A percentile compares a stretch with the other conserved stretches of the same genome.
These are phyloP conservation scores for Rubia peregrina DNA, from an alignment of 305 asterid species.

Conservation along the genomic window DNA sequence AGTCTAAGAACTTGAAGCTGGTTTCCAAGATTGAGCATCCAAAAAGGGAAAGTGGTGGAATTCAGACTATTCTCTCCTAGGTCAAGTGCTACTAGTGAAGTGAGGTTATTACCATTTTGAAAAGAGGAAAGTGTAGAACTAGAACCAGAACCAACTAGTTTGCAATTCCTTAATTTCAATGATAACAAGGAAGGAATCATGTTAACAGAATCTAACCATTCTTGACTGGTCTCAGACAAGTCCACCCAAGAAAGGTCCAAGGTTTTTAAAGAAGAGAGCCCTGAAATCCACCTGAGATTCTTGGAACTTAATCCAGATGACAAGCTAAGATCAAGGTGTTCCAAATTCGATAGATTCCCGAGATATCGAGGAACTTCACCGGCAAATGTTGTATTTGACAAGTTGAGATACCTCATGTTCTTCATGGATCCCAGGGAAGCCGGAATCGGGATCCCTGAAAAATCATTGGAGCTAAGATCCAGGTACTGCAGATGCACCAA, in stretches of 20 bases:
- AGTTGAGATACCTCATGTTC: background rate
- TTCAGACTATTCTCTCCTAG: background rate
- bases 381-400: background rate
- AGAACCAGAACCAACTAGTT: background rate
- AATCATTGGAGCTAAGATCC: background rate
- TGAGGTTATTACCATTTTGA: background rate
- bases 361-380: constrained; percentile 1
- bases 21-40: background rate
- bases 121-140: background rate
- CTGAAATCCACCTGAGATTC: background rate
- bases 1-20: background rate
- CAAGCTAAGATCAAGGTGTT: background rate
- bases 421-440: background rate
- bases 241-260: background rate
- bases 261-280: background rate
- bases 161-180: background rate
- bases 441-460: background rate
- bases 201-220: background rate
- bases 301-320: background rate
- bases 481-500: constrained; percentile 1
- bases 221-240: background rate
- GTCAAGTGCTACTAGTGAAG: background rate
- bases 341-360: background rate
- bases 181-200: constrained; percentile 7
- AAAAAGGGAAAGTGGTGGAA: background rate